Evolutionary conservation across 2,329 filamentous ascomycete genomes (phyloP).

Genomic region (Dothideomycetidae sp.): DNA sequence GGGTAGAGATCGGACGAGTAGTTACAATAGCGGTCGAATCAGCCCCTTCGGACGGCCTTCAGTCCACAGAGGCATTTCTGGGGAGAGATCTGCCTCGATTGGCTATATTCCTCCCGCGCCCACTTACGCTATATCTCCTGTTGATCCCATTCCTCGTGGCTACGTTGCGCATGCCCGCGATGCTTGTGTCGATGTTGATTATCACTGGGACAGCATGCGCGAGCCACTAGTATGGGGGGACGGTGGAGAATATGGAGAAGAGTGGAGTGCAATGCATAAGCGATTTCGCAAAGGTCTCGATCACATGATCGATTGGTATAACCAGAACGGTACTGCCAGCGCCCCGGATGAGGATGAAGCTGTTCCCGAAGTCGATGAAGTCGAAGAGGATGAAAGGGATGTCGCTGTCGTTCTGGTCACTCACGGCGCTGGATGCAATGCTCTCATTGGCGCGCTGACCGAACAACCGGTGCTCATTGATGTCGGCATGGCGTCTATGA

Average conservation of each 20-base stretch:
- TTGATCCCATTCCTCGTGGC: constrained; percentile 69
- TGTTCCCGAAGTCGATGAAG: constrained; percentile 16
- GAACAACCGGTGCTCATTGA: constrained; percentile 85
- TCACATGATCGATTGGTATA: constrained; percentile 73
- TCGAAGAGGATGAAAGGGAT: constrained; percentile 40
- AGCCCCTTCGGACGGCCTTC: constrained; percentile 9
- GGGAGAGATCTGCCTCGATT: constrained; percentile 20
- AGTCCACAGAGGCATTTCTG: constrained; percentile 10
- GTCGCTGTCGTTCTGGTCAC: constrained; percentile 78
- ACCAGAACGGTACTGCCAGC: constrained; percentile 31
- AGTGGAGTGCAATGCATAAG: constrained; percentile 92
- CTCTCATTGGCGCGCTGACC: constrained; percentile 79
- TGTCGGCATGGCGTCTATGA: constrained; percentile 78
- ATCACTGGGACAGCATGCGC: constrained; percentile 88
- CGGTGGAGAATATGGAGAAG: constrained; percentile 77
- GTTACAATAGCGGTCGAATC: constrained; percentile 13
- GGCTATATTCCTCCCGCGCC: constrained; percentile 63
- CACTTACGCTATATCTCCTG: constrained; percentile 66
- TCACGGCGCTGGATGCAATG: constrained; percentile 92
- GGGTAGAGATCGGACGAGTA: constrained; percentile 35
- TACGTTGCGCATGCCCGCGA: constrained; percentile 86
- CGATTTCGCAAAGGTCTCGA: constrained; percentile 70
- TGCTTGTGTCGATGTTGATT: constrained; percentile 74
- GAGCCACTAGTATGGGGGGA: constrained; percentile 68
- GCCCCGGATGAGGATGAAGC: constrained; percentile 25